Conservation (phyloP, 1,139 yeast genomes). For the Blastobotrys raffinosifermentans region DNA sequence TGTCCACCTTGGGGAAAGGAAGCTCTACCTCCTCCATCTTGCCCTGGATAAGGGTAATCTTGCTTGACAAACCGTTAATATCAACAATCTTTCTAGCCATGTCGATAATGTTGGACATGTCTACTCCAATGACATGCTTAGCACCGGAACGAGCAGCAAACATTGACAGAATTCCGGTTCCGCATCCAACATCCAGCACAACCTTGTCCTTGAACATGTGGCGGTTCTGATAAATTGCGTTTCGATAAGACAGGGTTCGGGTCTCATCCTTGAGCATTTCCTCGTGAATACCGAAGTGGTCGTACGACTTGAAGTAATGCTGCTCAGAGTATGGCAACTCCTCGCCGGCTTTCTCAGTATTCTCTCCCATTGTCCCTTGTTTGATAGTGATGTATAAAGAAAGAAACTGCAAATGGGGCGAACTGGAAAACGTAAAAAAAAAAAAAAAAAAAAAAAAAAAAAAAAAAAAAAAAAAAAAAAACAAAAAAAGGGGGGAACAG, state of each 20-base stretch:
- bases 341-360: conserved; percentile 5
- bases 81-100: conserved; percentile 86
- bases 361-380: background rate
- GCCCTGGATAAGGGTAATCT: conserved; percentile 85
- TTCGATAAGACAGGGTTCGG: conserved; percentile 86
- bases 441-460: no score
- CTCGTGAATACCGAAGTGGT: conserved; percentile 96
- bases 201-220: conserved; percentile 85
- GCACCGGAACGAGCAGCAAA: conserved; percentile 99
- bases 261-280: conserved; percentile 97
- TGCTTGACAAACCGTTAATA: conserved; percentile 78
- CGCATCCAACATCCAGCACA: conserved; percentile 98
- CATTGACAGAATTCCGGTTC: conserved; percentile 95
- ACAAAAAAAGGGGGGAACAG: no score
- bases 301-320: conserved; percentile 92
- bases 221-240: conserved; percentile 88
- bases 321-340: conserved; percentile 50
- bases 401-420: background rate
- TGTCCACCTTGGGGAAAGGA: conserved; percentile 78
- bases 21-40: conserved; percentile 89
- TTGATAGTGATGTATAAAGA: background rate
- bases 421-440: background rate
- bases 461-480: no score
- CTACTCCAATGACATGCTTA: conserved; percentile 93
- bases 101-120: conserved; percentile 92